These are phyloP conservation scores for Diversispora eburnea DNA, from an alignment of 192 early-diverging fungal genomes.

Conservation along the genomic window DNA sequence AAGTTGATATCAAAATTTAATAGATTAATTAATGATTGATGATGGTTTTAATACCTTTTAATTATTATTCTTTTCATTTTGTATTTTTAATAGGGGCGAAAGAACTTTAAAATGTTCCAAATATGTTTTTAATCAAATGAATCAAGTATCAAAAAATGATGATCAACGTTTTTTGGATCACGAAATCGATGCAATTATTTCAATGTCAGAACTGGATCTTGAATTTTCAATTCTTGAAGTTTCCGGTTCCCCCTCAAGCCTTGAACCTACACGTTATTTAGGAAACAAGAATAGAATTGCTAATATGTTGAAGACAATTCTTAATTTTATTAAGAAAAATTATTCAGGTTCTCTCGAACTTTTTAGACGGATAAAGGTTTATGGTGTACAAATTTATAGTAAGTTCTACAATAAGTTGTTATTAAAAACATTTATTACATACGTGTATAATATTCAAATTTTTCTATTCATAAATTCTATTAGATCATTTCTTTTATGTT, in stretches of 20 bases:
- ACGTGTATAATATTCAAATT: too few species aligned
- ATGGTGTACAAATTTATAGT: constrained; percentile 1
- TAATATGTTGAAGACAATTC: not conserved
- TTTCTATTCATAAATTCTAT: too few species aligned
- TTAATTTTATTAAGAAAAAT: constrained; percentile 6
- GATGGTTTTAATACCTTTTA: too few species aligned
- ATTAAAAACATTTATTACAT: too few species aligned
- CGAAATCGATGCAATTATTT: constrained; percentile 1
- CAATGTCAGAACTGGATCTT: not conserved
- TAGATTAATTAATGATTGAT: not conserved
- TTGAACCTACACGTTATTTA: not conserved
- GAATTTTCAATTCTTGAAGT: constrained; percentile 1
- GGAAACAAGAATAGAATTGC: constrained; percentile 1
- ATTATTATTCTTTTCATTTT: not conserved
- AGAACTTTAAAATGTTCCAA: not conserved
- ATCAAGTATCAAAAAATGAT: constrained; percentile 6
- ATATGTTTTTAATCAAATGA: not conserved
- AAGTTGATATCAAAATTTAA: not conserved
- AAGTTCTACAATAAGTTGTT: constrained; percentile 9
- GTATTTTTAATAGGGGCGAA: constrained; percentile 15
- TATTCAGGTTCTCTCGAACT: not conserved
- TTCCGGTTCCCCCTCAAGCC: not conserved
- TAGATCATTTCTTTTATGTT: too few species aligned
- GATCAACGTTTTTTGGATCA: not conserved
- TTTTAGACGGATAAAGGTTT: constrained; percentile 11